Evolutionary conservation across 2,329 filamentous ascomycete species (phyloP).

Genomic region (Colletotrichum horii): DNA sequence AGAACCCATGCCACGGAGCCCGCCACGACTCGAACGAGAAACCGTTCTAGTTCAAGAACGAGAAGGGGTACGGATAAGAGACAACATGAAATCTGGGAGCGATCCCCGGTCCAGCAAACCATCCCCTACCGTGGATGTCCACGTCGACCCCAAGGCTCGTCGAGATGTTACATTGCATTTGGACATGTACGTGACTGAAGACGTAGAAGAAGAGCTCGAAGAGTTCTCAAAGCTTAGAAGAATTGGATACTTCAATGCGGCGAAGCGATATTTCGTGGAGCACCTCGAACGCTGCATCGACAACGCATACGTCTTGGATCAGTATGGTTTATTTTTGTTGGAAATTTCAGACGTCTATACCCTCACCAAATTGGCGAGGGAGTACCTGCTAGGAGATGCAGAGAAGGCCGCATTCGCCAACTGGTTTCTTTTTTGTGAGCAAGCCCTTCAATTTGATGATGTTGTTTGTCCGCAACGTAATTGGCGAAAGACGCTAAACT

Average conservation of each 20-base stretch:
- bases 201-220: background rate
- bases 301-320: background rate
- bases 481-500: background rate
- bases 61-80: background rate
- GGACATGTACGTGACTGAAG: background rate
- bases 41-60: no score
- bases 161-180: rapidly evolving
- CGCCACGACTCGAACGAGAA: background rate
- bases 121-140: rapidly evolving
- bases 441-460: background rate
- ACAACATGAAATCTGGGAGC: background rate
- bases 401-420: background rate
- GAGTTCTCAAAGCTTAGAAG: background rate
- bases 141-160: background rate
- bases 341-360: background rate
- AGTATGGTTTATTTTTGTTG: background rate
- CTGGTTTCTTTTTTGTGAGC: background rate
- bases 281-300: background rate
- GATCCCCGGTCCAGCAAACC: rapidly evolving
- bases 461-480: rapidly evolving
- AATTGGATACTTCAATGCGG: background rate
- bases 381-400: rapidly evolving
- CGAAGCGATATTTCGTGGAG: background rate
- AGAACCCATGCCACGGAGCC: rapidly evolving
- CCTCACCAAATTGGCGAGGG: background rate